Conservation (phyloP, 768 basidiomycete species). For the Saitozyma sp. region DNA sequence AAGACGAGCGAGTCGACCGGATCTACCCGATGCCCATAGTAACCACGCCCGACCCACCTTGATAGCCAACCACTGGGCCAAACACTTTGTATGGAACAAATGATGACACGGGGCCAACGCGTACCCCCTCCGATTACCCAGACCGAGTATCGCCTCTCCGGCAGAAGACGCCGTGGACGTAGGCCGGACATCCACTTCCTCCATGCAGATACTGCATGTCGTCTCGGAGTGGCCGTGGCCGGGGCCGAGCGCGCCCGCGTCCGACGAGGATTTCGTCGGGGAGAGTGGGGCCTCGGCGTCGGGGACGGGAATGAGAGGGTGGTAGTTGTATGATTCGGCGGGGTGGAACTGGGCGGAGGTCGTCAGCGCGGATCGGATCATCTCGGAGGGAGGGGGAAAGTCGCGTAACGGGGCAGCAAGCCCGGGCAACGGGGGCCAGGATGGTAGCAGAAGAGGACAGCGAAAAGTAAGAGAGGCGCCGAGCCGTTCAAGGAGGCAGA, state of each 20-base stretch:
- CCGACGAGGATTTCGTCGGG: conserved; percentile 55
- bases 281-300: conserved; percentile 65
- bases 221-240: conserved; percentile 53
- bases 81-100: conserved; percentile 84
- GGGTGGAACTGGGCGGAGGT: conserved; percentile 59
- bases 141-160: conserved; percentile 42
- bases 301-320: conserved; percentile 70
- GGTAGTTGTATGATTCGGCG: conserved; percentile 75
- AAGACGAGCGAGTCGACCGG: conserved; percentile 49
- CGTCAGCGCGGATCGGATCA: too few relatives aligned
- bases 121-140: conserved; percentile 65
- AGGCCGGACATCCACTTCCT: conserved; percentile 65
- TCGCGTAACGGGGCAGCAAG: too few relatives aligned
- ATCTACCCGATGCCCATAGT: not conserved
- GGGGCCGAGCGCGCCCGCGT: not conserved
- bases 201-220: conserved; percentile 93
- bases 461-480: too few relatives aligned
- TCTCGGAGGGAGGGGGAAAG: too few relatives aligned
- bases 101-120: conserved; percentile 88
- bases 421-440: too few relatives aligned
- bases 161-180: conserved; percentile 34
- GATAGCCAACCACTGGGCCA: conserved; percentile 57
- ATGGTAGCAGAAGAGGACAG: too few relatives aligned
- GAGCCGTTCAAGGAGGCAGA: too few relatives aligned
- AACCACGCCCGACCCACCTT: conserved; percentile 59